Evolutionary conservation across 306 rosid species (phyloP).

Genomic region (Cicer cuneatum): DNA sequence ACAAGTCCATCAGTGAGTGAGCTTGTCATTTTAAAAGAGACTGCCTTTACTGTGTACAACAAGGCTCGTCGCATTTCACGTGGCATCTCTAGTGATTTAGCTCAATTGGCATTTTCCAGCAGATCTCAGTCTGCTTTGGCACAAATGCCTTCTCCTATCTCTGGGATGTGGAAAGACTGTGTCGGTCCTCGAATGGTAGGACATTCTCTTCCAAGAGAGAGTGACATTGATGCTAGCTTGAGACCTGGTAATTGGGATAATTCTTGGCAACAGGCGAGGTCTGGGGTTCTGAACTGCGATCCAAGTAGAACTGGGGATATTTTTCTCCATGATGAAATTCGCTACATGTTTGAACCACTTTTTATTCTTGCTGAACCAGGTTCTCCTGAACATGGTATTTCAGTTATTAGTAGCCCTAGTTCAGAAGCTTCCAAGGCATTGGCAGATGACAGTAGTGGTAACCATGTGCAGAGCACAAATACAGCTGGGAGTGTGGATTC

Average conservation of each 20-base stretch:
- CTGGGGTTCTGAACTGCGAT: constrained; percentile 77
- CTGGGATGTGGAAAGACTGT: constrained; percentile 96
- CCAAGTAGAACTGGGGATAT: constrained; percentile 79
- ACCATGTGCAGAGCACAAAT: constrained; percentile 61
- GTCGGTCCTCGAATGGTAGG: constrained; percentile 85
- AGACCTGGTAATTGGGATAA: constrained; percentile 88
- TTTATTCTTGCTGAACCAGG: constrained; percentile 97
- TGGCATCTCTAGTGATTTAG: constrained; percentile 69
- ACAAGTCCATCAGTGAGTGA: constrained; percentile 88
- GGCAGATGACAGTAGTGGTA: constrained; percentile 81
- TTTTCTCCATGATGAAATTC: constrained; percentile 72
- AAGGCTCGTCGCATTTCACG: constrained; percentile 96
- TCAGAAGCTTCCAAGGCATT: constrained; percentile 77
- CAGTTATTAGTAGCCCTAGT: constrained; percentile 62
- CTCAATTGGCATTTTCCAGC: constrained; percentile 68
- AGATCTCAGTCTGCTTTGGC: constrained; percentile 80
- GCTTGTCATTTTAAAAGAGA: constrained; percentile 86
- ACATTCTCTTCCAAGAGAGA: constrained; percentile 93
- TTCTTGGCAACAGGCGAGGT: constrained; percentile 88
- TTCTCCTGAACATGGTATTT: constrained; percentile 79
- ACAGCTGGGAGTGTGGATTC: constrained; percentile 68
- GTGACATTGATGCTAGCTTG: constrained; percentile 94
- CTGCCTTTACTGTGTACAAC: constrained; percentile 88
- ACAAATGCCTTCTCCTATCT: constrained; percentile 82
- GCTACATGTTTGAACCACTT: constrained; percentile 96